phyloP scores from a whole-genome alignment of 768 basidiomycete genomes.

The Trichaptum fuscoviolaceum region DNA sequence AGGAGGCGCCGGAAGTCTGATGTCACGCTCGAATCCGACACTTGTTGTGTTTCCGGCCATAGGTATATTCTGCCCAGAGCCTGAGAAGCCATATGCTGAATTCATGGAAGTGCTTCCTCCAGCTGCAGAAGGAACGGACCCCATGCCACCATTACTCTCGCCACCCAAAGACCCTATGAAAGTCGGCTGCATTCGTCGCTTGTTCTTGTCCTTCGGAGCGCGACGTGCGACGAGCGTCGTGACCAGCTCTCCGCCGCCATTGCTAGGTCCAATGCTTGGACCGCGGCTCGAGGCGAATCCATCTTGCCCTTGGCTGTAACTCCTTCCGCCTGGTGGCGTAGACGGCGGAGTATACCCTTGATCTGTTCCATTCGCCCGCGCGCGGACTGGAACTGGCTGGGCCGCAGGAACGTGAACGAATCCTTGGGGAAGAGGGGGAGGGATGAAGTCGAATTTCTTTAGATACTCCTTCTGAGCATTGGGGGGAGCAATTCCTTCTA shows the following conservation, averaged over 20 bases:
- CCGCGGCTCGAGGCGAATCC: constrained; percentile 32
- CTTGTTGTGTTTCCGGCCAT: background rate
- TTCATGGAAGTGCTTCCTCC: constrained; percentile 17
- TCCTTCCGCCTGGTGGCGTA: background rate
- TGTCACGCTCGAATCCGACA: constrained; percentile 12
- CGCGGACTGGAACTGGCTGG: background rate
- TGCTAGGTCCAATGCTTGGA: constrained; percentile 15
- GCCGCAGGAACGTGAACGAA: constrained; percentile 47
- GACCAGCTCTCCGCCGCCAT: constrained; percentile 50
- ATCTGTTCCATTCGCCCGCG: background rate
- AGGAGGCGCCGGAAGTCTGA: constrained; percentile 22
- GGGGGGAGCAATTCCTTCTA: constrained; percentile 75
- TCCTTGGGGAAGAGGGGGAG: constrained; percentile 64
- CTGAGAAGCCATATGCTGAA: background rate
- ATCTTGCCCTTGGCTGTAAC: constrained; percentile 18
- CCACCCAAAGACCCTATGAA: constrained; percentile 26
- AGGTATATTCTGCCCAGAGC: background rate
- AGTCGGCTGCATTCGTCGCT: constrained; percentile 58
- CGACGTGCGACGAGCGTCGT: constrained; percentile 75
- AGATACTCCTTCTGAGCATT: constrained; percentile 74
- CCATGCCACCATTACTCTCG: background rate
- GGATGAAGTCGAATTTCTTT: constrained; percentile 70
- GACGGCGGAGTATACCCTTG: background rate
- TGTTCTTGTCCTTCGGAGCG: constrained; percentile 36
- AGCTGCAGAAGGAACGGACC: constrained; percentile 31